Conservation (phyloP, 345 rosid genomes). For the Populus simonii region DNA sequence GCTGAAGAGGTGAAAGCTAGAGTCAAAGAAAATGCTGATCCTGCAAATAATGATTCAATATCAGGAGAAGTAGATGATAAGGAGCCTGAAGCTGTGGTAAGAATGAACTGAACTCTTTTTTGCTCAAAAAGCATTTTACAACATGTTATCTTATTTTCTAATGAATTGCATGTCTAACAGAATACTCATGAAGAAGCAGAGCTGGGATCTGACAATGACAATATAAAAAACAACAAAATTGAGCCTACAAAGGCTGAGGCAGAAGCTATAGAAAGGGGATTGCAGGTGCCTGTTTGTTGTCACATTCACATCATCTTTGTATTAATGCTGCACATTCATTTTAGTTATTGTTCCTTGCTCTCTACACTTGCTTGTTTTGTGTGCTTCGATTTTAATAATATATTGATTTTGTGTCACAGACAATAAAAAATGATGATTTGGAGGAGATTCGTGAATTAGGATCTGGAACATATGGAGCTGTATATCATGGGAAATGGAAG, state of each 20-base stretch:
- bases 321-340: neutral
- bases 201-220: constrained; percentile 61
- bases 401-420: constrained; percentile 45
- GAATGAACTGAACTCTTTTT: constrained; percentile 26
- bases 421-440: constrained; percentile 81
- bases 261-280: constrained; percentile 85
- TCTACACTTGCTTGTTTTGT: neutral
- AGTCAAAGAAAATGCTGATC: constrained; percentile 42
- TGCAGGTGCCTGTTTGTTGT: constrained; percentile 57
- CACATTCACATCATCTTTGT: neutral
- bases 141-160: constrained; percentile 16
- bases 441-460: constrained; percentile 95
- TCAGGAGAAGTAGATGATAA: constrained; percentile 32
- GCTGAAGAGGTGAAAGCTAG: constrained; percentile 65
- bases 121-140: constrained; percentile 1
- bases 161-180: constrained; percentile 42
- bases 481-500: constrained; percentile 97
- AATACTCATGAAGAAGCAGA: constrained; percentile 62
- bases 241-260: constrained; percentile 95
- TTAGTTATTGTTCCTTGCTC: neutral
- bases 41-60: constrained; percentile 25
- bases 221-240: constrained; percentile 52
- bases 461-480: constrained; percentile 95
- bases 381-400: constrained; percentile 13
- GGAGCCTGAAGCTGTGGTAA: constrained; percentile 60